phyloP scores from a whole-genome alignment of 2,329 filamentous ascomycete species.

The Tricladium varicosporioides region DNA sequence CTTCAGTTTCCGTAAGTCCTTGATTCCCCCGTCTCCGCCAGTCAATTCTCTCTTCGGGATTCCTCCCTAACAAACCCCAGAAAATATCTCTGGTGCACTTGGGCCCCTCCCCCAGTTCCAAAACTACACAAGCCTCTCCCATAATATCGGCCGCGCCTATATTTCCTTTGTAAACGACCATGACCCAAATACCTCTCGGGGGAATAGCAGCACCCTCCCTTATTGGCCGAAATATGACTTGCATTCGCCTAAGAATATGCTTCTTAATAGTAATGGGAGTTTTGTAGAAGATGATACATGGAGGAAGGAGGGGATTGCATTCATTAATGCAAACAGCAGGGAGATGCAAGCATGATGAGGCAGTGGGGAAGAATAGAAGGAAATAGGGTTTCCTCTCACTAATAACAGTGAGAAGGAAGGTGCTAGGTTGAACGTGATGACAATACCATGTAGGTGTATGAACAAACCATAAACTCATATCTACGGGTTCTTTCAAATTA shows the following conservation, averaged over 20 bases:
- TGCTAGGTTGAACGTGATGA: no score
- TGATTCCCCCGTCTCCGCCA: neutral
- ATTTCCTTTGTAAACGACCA: slow-evolving; percentile 40
- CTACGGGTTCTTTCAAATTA: no score
- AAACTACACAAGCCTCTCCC: slow-evolving; percentile 32
- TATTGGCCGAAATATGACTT: slow-evolving; percentile 43
- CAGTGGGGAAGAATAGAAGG: no score
- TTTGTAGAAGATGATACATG: slow-evolving; percentile 48
- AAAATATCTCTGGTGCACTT: slow-evolving; percentile 48
- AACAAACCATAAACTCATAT: no score
- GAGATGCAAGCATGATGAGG: slow-evolving; percentile 29
- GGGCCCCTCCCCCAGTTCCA: slow-evolving; percentile 44
- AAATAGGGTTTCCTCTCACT: no score
- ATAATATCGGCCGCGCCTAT: slow-evolving; percentile 25
- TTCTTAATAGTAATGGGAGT: slow-evolving; percentile 41
- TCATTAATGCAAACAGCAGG: slow-evolving; percentile 40
- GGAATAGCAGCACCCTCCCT: slow-evolving; percentile 32
- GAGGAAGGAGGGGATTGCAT: slow-evolving; percentile 45
- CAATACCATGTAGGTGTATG: no score
- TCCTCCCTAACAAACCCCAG: neutral
- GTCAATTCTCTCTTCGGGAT: no score
- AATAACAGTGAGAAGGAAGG: no score
- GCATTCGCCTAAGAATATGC: slow-evolving; percentile 41
- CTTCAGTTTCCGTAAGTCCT: slow-evolving; percentile 41
- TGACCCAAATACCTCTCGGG: slow-evolving; percentile 40